phyloP scores from a whole-genome alignment of 495 filamentous ascomycete genomes.

The Xylaria nigripes region DNA sequence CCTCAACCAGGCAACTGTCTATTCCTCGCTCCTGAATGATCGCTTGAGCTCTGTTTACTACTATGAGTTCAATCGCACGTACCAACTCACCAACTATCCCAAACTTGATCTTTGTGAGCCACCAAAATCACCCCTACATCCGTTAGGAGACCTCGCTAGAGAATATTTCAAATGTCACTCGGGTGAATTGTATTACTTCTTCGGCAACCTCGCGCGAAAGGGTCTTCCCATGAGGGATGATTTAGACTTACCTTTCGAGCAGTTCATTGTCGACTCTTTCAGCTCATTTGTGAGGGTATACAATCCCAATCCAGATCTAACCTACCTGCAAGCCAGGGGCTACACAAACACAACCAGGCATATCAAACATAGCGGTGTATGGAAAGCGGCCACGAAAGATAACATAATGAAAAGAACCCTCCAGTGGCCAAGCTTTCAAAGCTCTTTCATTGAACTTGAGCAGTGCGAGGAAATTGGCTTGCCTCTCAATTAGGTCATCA shows the following conservation, averaged over 20 bases:
- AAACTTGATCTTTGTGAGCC: conserved; percentile 38
- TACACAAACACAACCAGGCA: conserved; percentile 19
- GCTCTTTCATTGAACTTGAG: conserved; percentile 22
- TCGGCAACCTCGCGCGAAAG: conserved; percentile 32
- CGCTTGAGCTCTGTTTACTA: conserved; percentile 29
- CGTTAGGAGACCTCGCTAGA: conserved; percentile 34
- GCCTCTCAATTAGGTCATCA: conserved; percentile 19
- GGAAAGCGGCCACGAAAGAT: conserved; percentile 21
- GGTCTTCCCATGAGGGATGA: conserved; percentile 30
- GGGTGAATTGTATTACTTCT: conserved; percentile 39
- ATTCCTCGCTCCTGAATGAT: conserved; percentile 22
- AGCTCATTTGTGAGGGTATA: conserved; percentile 28
- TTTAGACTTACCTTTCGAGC: conserved; percentile 29
- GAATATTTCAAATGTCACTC: conserved; percentile 43
- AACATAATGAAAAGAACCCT: conserved; percentile 24
- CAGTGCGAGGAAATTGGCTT: conserved; percentile 29
- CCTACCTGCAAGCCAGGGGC: conserved; percentile 25
- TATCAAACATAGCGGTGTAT: conserved; percentile 14
- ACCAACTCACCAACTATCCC: conserved; percentile 43
- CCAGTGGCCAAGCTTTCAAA: conserved; percentile 27
- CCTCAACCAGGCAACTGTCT: conserved; percentile 40
- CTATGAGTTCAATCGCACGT: conserved; percentile 46
- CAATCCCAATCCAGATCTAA: conserved; percentile 31
- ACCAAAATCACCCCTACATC: conserved; percentile 26
- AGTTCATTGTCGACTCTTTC: conserved; percentile 30